phyloP scores from a whole-genome alignment of 257 asterid genomes.

The Plantago elongata region DNA sequence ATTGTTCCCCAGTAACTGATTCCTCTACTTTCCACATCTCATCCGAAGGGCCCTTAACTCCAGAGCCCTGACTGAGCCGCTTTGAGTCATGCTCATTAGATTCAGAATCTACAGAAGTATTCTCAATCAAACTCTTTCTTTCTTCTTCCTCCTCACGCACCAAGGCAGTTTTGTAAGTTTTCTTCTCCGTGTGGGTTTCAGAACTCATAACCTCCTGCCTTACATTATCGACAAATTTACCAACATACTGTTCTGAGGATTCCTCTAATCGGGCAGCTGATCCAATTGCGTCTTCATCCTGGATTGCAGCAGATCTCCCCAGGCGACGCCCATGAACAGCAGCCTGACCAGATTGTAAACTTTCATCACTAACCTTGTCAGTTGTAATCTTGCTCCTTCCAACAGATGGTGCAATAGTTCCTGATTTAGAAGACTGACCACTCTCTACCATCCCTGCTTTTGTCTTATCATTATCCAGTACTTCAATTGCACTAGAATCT shows the following conservation, averaged over 20 bases:
- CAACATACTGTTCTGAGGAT: conserved; percentile 52
- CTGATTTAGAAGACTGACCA: conserved; percentile 30
- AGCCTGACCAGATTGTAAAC: conserved; percentile 22
- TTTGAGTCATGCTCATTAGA: conserved; percentile 35
- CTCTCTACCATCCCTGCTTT: conserved; percentile 24
- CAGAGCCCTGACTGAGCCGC: conserved; percentile 36
- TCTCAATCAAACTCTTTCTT: conserved; percentile 16
- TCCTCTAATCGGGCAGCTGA: conserved; percentile 63
- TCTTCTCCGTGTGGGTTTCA: conserved; percentile 41
- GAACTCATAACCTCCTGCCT: conserved; percentile 51
- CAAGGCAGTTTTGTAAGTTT: conserved; percentile 31
- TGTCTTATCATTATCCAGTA: conserved; percentile 26
- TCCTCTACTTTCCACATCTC: conserved; percentile 74
- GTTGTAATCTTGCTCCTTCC: conserved; percentile 21
- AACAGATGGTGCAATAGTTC: conserved; percentile 25
- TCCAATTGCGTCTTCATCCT: conserved; percentile 42
- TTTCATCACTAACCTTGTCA: conserved; percentile 29
- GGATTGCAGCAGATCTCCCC: conserved; percentile 22
- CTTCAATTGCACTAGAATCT: conserved; percentile 27
- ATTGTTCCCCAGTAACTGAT: conserved; percentile 31
- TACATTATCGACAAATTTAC: conserved; percentile 52
- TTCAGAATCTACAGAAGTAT: conserved; percentile 40
- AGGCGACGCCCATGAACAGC: conserved; percentile 15
- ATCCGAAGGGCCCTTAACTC: conserved; percentile 63
- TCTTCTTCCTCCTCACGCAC: conserved; percentile 30